phyloP scores from a whole-genome alignment of 257 asterid species.

The Echites panduratus region DNA sequence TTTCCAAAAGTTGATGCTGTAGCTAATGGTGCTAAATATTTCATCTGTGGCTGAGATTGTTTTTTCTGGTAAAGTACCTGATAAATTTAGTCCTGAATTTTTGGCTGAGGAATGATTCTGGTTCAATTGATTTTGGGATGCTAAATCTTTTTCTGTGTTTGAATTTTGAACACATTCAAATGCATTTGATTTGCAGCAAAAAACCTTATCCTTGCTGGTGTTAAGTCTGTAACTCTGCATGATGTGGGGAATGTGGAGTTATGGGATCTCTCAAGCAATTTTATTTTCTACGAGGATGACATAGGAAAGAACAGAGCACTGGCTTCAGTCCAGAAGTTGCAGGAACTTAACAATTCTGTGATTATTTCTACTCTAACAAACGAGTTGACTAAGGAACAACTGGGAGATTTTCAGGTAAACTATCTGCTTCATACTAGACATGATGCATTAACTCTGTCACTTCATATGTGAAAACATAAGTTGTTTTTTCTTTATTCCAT shows the following conservation, averaged over 20 bases:
- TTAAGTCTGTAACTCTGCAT: constrained; percentile 87
- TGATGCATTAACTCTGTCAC: background rate
- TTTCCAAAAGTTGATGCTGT: background rate
- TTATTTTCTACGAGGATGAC: constrained; percentile 74
- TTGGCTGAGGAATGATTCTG: background rate
- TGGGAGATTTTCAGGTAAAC: constrained; percentile 66
- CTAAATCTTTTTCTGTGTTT: background rate
- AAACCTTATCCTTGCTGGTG: constrained; percentile 91
- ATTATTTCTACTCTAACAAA: constrained; percentile 58
- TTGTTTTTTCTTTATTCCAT: background rate
- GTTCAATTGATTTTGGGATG: background rate
- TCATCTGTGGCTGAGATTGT: background rate
- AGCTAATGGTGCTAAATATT: background rate
- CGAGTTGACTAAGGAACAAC: constrained; percentile 61
- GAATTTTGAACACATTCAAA: background rate
- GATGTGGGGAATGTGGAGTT: constrained; percentile 75
- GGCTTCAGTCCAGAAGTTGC: constrained; percentile 75
- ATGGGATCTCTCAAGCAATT: constrained; percentile 91
- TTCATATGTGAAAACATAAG: background rate
- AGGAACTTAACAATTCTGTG: constrained; percentile 89
- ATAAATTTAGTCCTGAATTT: background rate
- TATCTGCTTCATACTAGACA: background rate
- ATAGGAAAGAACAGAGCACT: constrained; percentile 87
- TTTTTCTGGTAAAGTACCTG: background rate
- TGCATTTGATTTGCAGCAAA: constrained; percentile 53